Conservation (phyloP, 2,329 filamentous ascomycete genomes). For the Diplodia corticola region DNA sequence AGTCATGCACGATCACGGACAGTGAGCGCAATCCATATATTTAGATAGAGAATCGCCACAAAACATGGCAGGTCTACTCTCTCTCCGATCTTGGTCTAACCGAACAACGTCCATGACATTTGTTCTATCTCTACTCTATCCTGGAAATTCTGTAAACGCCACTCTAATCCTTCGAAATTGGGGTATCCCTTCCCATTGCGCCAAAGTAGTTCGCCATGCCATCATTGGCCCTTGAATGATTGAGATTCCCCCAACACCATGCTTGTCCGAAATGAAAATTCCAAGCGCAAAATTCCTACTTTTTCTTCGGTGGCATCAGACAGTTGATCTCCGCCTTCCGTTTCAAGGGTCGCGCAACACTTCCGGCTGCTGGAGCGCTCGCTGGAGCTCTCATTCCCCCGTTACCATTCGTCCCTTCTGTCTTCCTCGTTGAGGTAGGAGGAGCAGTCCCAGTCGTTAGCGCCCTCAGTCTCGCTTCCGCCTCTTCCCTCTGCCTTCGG, state of each 20-base stretch:
- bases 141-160: constrained; percentile 4
- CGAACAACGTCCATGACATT: not conserved
- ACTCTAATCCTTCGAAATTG: not conserved
- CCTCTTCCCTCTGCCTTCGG: constrained; percentile 1
- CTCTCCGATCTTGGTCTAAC: not conserved
- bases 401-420: not conserved
- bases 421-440: not conserved
- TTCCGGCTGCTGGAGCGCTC: not conserved
- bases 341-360: not conserved
- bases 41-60: not conserved
- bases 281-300: not conserved
- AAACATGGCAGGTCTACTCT: not conserved
- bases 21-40: not conserved
- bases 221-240: not conserved
- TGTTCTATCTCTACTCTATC: not conserved
- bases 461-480: constrained; percentile 14
- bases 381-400: not conserved
- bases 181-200: constrained; percentile 6
- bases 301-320: not conserved
- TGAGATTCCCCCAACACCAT: not conserved
- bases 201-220: not conserved
- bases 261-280: not conserved
- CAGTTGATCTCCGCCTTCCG: constrained; percentile 14
- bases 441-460: not conserved
- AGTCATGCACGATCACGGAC: not conserved